Evolutionary conservation across 805 yeast species (phyloP).

Genomic region (Kodamaea kaohsiungensis): DNA sequence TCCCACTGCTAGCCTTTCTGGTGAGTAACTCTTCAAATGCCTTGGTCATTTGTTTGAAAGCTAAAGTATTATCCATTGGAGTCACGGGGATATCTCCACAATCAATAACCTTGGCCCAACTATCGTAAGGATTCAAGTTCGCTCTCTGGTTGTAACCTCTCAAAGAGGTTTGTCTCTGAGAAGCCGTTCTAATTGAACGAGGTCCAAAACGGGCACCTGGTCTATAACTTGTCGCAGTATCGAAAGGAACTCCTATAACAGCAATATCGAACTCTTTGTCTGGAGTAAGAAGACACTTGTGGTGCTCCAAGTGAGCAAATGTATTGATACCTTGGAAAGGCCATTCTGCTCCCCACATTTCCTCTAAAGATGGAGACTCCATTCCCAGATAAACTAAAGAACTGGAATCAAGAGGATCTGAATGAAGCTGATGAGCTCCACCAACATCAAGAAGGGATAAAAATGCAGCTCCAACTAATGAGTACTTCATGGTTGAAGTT

Average conservation of each 20-base stretch:
- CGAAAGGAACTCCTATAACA: constrained; percentile 78
- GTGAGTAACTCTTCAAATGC: constrained; percentile 59
- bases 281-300: constrained; percentile 55
- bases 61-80: constrained; percentile 58
- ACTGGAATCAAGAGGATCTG: not conserved
- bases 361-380: constrained; percentile 38
- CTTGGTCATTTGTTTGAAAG: constrained; percentile 53
- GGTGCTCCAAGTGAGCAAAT: constrained; percentile 71
- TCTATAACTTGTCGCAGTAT: constrained; percentile 76
- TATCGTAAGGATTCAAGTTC: constrained; percentile 49
- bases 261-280: constrained; percentile 63
- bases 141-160: constrained; percentile 74
- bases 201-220: constrained; percentile 89
- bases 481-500: not conserved
- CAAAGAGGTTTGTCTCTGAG: constrained; percentile 66
- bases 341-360: constrained; percentile 76
- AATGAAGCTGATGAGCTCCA: not conserved
- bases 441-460: not conserved
- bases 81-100: constrained; percentile 61
- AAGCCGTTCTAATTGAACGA: constrained; percentile 63
- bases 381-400: not conserved
- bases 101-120: constrained; percentile 52
- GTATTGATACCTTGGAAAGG: constrained; percentile 67
- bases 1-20: constrained; percentile 13
- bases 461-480: not conserved